A percentile compares a stretch with the other conserved stretches of the same genome.
Evolutionary conservation across 139 green algal genomes (phyloP).

Genomic region (Micractinium conductrix): DNA sequence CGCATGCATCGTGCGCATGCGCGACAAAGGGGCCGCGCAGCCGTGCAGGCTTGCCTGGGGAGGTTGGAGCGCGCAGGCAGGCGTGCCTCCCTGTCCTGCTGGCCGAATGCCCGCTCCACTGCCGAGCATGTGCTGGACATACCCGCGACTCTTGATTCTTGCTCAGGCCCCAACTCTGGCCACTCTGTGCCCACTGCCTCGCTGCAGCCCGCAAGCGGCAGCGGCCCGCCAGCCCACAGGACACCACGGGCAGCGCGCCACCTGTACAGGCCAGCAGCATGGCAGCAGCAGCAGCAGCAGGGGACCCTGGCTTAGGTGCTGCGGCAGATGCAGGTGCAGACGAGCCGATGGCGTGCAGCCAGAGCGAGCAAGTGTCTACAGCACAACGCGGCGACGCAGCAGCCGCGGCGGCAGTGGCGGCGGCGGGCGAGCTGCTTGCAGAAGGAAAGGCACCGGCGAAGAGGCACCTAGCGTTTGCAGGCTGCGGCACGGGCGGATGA

Average conservation of each 20-base stretch:
- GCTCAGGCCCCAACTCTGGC: background rate
- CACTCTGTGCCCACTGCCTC: background rate
- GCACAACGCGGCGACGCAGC: no score
- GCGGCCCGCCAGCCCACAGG: background rate
- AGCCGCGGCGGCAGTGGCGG: no score
- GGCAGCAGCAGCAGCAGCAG: background rate
- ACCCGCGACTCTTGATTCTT: background rate
- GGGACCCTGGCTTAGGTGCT: background rate
- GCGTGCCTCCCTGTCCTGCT: background rate
- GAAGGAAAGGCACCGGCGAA: no score
- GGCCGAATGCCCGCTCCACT: no score
- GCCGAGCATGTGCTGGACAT: background rate
- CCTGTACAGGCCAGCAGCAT: background rate
- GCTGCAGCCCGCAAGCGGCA: conserved; percentile 22
- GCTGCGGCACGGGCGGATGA: no score
- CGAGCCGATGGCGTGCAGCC: background rate
- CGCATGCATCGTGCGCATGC: no score
- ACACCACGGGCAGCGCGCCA: background rate
- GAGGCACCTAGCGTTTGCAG: no score
- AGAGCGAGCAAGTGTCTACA: background rate
- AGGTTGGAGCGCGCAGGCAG: background rate
- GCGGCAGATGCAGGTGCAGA: background rate
- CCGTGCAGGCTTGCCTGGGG: background rate
- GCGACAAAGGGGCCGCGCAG: no score
- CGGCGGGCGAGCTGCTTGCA: no score